Base-by-base conservation (phyloP, 2,329 filamentous ascomycete genomes). In the Blumeria hordei region DNA sequence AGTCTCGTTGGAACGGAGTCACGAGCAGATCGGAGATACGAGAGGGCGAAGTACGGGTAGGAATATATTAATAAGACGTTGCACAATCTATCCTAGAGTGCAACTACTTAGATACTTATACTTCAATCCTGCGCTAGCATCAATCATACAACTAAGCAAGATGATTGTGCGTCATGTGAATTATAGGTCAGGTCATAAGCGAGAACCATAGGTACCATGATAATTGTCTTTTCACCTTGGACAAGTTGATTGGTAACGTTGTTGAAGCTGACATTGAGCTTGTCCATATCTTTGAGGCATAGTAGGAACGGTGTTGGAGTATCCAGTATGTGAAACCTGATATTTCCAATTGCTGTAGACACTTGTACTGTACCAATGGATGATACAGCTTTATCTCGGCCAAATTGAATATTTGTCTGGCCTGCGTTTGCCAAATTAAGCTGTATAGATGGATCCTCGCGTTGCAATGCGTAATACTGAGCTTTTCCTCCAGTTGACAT, bases 251-350 rank as follows among this genome's bases (percentile, higher is more conserved):
- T 53, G 8, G 35, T 53, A 21, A 53, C 5, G 14, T 52, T 52
- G n/a, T 53, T 53, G 51, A 53, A 53, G 35, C 35, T 36, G 28
- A 53, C 34, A 4, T 37, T 41, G 33, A 39, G 51, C 35, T 52
- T 52, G 32, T 36, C 49, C 49, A 52, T 52, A 18, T 52, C 49
- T 37, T 36, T 36, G 5, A 36, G 49, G 34, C 49, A 52, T 21
- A 52, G 10, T 18, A 52, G 33, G 36, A 52, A 52, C 34, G 49
- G 32, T 36, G 49, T 52, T 18, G 51, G 51, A 14, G 51, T 53
- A 12, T 53, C 34, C 36, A 41, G 34, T 37, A 53, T 21, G 35
- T 53, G 51, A 14, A 53, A 53, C 16, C 6, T 18, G 21, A 41
- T 32, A 32, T n/a, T 39, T 6, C 35, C 35, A 39, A 53, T 53